Evolutionary conservation across 2,329 filamentous ascomycete genomes (phyloP), one percentile per base, ranked within the genome.

Genomic region (Graphiopsis chlorocephala): DNA sequence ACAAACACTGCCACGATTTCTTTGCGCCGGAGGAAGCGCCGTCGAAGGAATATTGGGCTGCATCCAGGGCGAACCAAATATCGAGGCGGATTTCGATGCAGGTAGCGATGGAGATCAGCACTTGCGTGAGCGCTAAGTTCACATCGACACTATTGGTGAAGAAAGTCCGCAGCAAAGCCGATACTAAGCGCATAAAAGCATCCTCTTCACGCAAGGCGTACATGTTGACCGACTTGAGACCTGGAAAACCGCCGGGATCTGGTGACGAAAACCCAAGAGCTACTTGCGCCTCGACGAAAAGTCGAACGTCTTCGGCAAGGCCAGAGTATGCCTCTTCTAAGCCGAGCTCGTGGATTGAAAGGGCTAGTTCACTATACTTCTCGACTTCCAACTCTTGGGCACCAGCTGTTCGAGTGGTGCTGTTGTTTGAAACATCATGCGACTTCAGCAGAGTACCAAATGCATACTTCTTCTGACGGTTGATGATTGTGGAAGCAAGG

Each of bases 131-230:
- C 0, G 90, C 90, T 3, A 99, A 80, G 70, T 99, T 99, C 2
- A 91, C 93, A 71, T 97, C 92, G 2, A 98, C 88, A 2, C 92
- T 89, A 71, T 99, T 99, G 5, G 91, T 85, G 71, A 97, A 92
- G 73, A 98, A 99, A 0, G 84, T 88, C 52, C 89, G 85, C 12
- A 99, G 78, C 8, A 94, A 83, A 50, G 73, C 75, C n/a, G 83
- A 66, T 20, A 88, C 71, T 23, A 82, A 80, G 58, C 77, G 78
- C 61, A 87, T 77, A 7, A 88, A 79, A 8, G 82, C 79, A 69
- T 87, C 86, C 56, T 90, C 88, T 11, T 90, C 63, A 25, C 66
- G 63, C 8, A 76, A 64, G 14, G 23, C 52, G 23, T 33, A 48
- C 50, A 42, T 17, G 38, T 60, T 62, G 14, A 65, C 58, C 10